phyloP scores from a whole-genome alignment of 2,329 filamentous ascomycete genomes.

The Fusarium foetens region DNA sequence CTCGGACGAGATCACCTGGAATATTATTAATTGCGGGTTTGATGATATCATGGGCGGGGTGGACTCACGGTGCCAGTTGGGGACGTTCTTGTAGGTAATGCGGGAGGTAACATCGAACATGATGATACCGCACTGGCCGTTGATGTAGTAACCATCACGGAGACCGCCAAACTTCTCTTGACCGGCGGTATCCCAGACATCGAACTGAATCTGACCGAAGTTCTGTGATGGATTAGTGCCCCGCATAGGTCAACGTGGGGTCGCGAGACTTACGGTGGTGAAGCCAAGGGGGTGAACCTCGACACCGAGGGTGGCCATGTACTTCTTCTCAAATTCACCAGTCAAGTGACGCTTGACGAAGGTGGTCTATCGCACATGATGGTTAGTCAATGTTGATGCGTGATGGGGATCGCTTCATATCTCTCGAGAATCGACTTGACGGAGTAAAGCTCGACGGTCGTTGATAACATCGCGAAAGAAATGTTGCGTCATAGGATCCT shows the following conservation, averaged over 20 bases:
- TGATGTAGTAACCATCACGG: conserved; percentile 99
- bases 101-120: conserved; percentile 99
- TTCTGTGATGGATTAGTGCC: conserved; percentile 67
- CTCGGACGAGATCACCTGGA: conserved; percentile 93
- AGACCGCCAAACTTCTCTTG: conserved; percentile 99
- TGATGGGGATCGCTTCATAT: conserved; percentile 17
- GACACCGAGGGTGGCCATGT: conserved; percentile 99
- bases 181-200: conserved; percentile 98
- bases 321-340: conserved; percentile 99
- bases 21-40: conserved; percentile 28
- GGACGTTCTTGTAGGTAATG: conserved; percentile 99
- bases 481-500: conserved; percentile 36
- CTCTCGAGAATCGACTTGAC: conserved; percentile 31
- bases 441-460: conserved; percentile 37
- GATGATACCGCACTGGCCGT: conserved; percentile 99
- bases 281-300: conserved; percentile 99
- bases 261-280: conserved; percentile 81
- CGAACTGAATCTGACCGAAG: conserved; percentile 96
- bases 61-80: conserved; percentile 98
- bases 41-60: background rate
- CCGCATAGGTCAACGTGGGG: conserved; percentile 33
- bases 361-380: conserved; percentile 77
- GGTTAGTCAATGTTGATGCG: conserved; percentile 34
- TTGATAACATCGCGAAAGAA: conserved; percentile 36
- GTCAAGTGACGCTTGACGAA: conserved; percentile 99